phyloP scores from a whole-genome alignment of 331 rosid species.

The Phaseolus coccineus region DNA sequence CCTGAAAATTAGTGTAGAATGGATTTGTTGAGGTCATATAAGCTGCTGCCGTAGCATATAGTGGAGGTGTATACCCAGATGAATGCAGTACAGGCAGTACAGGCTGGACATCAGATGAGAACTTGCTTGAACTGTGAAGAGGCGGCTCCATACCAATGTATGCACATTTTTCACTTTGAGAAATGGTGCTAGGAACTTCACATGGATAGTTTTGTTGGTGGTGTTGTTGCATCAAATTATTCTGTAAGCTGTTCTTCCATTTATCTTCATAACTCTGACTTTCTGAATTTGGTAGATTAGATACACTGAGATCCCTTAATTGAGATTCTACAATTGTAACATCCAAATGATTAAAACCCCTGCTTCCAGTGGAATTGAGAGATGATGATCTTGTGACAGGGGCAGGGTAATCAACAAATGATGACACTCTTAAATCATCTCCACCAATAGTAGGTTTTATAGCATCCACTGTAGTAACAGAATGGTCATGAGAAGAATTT shows the following conservation, averaged over 20 bases:
- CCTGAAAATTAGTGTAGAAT: slow-evolving; percentile 65
- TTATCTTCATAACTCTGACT: slow-evolving; percentile 57
- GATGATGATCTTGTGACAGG: slow-evolving; percentile 49
- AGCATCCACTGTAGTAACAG: slow-evolving; percentile 36
- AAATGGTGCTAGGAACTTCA: slow-evolving; percentile 54
- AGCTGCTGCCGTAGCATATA: slow-evolving; percentile 63
- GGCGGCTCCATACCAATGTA: slow-evolving; percentile 53
- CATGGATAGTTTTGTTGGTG: slow-evolving; percentile 54
- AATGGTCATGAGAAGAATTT: slow-evolving; percentile 50
- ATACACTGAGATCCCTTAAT: slow-evolving; percentile 56
- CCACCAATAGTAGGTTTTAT: slow-evolving; percentile 38
- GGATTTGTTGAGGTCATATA: slow-evolving; percentile 66
- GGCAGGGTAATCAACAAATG: slow-evolving; percentile 41
- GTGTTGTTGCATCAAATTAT: slow-evolving; percentile 47
- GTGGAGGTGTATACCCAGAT: slow-evolving; percentile 71
- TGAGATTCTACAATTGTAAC: slow-evolving; percentile 55
- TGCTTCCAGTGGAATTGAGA: slow-evolving; percentile 48
- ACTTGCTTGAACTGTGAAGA: slow-evolving; percentile 53
- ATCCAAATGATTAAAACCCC: slow-evolving; percentile 52
- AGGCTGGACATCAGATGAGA: slow-evolving; percentile 60
- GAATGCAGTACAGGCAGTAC: slow-evolving; percentile 64
- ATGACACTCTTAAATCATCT: slow-evolving; percentile 49
- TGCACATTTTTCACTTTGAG: slow-evolving; percentile 49
- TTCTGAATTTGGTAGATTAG: slow-evolving; percentile 54
- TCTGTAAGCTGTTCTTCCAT: slow-evolving; percentile 53